A percentile compares a stretch with the other conserved stretches of the same genome.
phyloP scores from a whole-genome alignment of 208 protist genomes.

The Acanthamoeba sp. region DNA sequence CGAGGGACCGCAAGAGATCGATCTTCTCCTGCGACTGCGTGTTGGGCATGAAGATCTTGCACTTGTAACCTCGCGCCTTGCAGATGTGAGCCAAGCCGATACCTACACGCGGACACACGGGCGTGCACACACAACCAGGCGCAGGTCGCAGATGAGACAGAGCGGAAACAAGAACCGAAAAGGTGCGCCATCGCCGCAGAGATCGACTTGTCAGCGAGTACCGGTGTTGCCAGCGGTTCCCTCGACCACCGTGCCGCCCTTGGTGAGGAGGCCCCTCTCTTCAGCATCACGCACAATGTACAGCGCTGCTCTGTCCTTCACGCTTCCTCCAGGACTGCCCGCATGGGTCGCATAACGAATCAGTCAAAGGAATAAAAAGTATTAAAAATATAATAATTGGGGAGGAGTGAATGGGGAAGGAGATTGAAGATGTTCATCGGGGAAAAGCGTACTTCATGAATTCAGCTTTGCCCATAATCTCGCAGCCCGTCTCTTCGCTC shows the following conservation, averaged over 20 bases:
- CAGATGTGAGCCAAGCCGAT: slow-evolving; percentile 85
- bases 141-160: background rate
- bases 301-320: slow-evolving; percentile 87
- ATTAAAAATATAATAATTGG: background rate
- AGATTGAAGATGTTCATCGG: background rate
- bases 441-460: slow-evolving; percentile 76
- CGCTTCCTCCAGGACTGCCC: slow-evolving; percentile 79
- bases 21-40: slow-evolving; percentile 85
- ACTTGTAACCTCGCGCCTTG: slow-evolving; percentile 85
- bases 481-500: slow-evolving; percentile 76
- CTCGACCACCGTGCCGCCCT: slow-evolving; percentile 85
- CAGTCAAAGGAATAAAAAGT: slow-evolving; percentile 11
- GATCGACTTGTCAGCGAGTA: no score
- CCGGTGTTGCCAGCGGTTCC: slow-evolving; percentile 82
- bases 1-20: slow-evolving; percentile 74
- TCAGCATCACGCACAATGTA: slow-evolving; percentile 86
- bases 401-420: background rate
- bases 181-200: no score
- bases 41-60: slow-evolving; percentile 86
- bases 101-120: background rate
- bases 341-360: no score
- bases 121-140: background rate
- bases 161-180: no score
- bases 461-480: slow-evolving; percentile 85
- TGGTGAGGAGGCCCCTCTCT: slow-evolving; percentile 78